Conservation (phyloP, 768 basidiomycete species). For the Boletus edulis region DNA sequence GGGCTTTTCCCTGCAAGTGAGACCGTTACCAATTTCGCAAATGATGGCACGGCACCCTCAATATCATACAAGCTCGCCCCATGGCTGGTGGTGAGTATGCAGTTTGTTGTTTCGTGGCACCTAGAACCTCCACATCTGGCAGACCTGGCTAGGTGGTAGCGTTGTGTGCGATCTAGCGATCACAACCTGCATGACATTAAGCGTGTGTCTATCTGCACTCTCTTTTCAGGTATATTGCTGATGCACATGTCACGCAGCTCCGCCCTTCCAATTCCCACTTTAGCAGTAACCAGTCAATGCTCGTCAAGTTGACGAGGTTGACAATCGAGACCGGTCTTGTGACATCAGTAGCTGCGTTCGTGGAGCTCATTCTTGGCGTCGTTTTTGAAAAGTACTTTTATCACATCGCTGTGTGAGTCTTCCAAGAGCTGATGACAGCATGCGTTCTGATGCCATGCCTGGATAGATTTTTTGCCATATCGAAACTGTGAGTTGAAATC, state of each 20-base stretch:
- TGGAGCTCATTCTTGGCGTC: constrained; percentile 15
- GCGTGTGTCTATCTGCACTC: constrained; percentile 1
- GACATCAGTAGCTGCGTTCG: constrained; percentile 16
- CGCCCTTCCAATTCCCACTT: neutral
- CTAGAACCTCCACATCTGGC: neutral
- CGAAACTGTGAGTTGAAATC: constrained; percentile 10
- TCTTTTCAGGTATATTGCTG: neutral
- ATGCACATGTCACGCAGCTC: constrained; percentile 2
- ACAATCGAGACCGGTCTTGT: constrained; percentile 26
- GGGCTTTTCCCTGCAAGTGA: neutral
- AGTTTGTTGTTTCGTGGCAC: too few relatives aligned
- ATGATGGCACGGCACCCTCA: too few relatives aligned
- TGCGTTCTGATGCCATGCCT: neutral
- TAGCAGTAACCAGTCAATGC: neutral
- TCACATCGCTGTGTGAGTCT: constrained; percentile 21
- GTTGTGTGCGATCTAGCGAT: constrained; percentile 18
- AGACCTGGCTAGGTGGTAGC: constrained; percentile 24
- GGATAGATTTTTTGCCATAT: constrained; percentile 10
- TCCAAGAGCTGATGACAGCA: neutral
- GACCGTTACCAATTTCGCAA: too few relatives aligned
- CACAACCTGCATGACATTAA: constrained; percentile 16
- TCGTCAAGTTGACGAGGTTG: constrained; percentile 13
- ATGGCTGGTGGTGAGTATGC: constrained; percentile 8
- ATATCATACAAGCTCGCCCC: neutral
- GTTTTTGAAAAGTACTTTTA: neutral